A percentile compares a stretch with the other conserved stretches of the same genome.
Conservation (phyloP, 805 yeast species). For the Cephaloascus albidus region DNA sequence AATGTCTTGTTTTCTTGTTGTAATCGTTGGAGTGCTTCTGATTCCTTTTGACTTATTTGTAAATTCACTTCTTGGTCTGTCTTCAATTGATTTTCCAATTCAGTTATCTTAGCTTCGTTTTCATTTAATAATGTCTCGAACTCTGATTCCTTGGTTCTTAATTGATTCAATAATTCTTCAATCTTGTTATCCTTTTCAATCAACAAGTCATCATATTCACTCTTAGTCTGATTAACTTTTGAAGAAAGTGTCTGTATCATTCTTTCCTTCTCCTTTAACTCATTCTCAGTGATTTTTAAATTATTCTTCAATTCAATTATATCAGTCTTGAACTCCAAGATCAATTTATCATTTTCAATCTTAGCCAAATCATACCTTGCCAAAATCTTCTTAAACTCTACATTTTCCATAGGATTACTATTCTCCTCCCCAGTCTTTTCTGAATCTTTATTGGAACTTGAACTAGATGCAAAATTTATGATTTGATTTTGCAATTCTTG, state of each 20-base stretch:
- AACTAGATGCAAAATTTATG: background rate
- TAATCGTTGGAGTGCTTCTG: slow-evolving; percentile 1
- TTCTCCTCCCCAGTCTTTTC: background rate
- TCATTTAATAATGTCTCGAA: background rate
- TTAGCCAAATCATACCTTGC: background rate
- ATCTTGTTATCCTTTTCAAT: slow-evolving; percentile 10
- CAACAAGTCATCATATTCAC: background rate
- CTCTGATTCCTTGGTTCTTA: slow-evolving; percentile 11
- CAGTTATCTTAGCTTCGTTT: background rate
- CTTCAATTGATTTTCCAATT: slow-evolving; percentile 10
- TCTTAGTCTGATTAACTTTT: background rate
- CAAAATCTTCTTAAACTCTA: background rate
- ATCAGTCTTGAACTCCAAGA: slow-evolving; percentile 2
- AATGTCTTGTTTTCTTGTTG: background rate
- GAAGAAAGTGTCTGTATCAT: background rate
- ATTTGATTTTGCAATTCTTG: background rate
- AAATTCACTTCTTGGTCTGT: slow-evolving; percentile 9
- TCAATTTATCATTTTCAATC: slow-evolving; percentile 3
- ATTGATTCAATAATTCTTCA: slow-evolving; percentile 14
- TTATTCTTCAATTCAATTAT: slow-evolving; percentile 2
- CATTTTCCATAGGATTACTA: background rate
- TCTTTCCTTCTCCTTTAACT: slow-evolving; percentile 14
- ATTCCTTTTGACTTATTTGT: slow-evolving; percentile 6
- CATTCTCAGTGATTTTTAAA: slow-evolving; percentile 1
- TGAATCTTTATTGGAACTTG: background rate